Conservation (phyloP, 805 yeast species). For the Scheffersomyces spartinae region DNA sequence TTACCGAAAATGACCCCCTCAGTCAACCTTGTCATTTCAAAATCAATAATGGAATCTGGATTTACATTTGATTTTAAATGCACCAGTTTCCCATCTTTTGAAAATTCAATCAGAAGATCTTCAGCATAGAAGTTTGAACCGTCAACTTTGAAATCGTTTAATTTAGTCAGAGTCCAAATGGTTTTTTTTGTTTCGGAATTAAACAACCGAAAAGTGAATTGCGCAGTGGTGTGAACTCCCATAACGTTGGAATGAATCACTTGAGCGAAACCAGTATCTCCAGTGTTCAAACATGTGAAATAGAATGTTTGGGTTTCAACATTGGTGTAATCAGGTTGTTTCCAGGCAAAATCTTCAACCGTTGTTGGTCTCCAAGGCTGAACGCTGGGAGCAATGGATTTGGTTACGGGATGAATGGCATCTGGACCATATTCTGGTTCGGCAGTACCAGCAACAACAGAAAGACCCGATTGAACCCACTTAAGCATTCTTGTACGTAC, state of each 20-base stretch:
- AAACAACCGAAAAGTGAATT: slow-evolving; percentile 80
- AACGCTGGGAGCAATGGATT: slow-evolving; percentile 36
- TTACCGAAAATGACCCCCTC: slow-evolving; percentile 86
- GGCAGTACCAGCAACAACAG: slow-evolving; percentile 95
- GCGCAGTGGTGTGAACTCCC: slow-evolving; percentile 83
- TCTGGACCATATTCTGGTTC: slow-evolving; percentile 95
- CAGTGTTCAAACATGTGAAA: slow-evolving; percentile 51
- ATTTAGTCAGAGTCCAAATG: slow-evolving; percentile 86
- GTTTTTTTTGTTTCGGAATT: slow-evolving; percentile 38
- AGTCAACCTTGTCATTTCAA: slow-evolving; percentile 46
- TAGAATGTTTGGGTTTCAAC: slow-evolving; percentile 95
- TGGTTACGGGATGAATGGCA: slow-evolving; percentile 78
- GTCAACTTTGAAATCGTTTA: slow-evolving; percentile 63
- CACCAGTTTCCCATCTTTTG: slow-evolving; percentile 38
- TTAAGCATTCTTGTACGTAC: slow-evolving; percentile 40
- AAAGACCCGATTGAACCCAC: slow-evolving; percentile 78
- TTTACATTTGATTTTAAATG: slow-evolving; percentile 52
- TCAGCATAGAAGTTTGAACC: slow-evolving; percentile 78
- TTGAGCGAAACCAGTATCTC: slow-evolving; percentile 81
- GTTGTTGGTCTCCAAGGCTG: slow-evolving; percentile 51
- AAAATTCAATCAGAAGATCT: slow-evolving; percentile 51
- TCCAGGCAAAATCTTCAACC: slow-evolving; percentile 66
- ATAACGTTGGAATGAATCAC: slow-evolving; percentile 87
- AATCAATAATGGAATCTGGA: slow-evolving; percentile 59
- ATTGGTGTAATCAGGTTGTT: slow-evolving; percentile 65